Base-by-base conservation (phyloP, 176 grass and related monocot genomes). In the Oryza officinalis region DNA sequence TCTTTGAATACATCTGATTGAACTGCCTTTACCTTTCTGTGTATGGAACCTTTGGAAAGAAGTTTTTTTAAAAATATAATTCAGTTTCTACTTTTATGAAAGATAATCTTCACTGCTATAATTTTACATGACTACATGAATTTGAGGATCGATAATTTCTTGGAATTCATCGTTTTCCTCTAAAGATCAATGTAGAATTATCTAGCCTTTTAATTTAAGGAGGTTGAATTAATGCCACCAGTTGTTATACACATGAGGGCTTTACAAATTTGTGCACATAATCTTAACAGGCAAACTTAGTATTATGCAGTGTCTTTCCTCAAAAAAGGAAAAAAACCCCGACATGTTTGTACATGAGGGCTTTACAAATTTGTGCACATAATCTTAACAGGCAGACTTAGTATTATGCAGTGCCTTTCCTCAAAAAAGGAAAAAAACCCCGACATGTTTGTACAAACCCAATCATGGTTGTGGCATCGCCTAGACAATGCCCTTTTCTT, bases 1-100 rank as follows among this genome's bases (percentile, higher is more conserved):
- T 61, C 44, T 20, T 75, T 69, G 33, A 23, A 25, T 81, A 11
- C 31, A 44, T 43, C 17, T 38, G 4, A 45, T 54, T 45, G 22
- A 68, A 57, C 0, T 17, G 28, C 14, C 11, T 40, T 10, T 40
- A 40, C 8, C 2, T 27, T 35, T 45, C 31, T 26, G 8, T 63
- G 4, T 25, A 25, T 17, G 27, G 25, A 46, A 47, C 43, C 47
- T 73, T 32, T 0, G 13, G 11, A 80, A 50, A 68, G 27, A 23
- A 71, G 25, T 18, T 28, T 81, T n/a, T 32, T 11, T 23, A n/a
- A n/a, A n/a, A n/a, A n/a, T 35, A 59, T 14, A 33, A 20, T 54
- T 35, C 10, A 67, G 3, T 76, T 66, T 9, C 63, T 54, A 25
- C 43, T 83, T 84, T 69, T 68, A 27, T 20, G 43, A n/a, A 67